Evolutionary conservation across 2,329 filamentous ascomycete species (phyloP), one percentile per base, ranked within the genome.

Genomic region (Fusarium algeriense): DNA sequence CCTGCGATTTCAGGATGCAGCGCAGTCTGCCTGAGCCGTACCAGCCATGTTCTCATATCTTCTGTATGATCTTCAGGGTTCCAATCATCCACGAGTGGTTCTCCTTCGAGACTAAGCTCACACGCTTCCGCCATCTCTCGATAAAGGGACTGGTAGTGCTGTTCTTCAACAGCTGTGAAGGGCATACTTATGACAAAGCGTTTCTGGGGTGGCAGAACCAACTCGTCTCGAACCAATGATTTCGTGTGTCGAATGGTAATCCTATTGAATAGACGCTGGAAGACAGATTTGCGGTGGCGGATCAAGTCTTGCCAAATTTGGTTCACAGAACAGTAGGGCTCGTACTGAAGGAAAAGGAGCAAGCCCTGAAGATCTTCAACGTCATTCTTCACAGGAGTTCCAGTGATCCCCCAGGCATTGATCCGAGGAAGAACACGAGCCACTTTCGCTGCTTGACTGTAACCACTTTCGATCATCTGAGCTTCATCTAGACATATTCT

Each of bases 361-460:
- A 98, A 84, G 0, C 95, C 95, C 71, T 91, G 90, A 11, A 98
- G 84, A 79, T 98, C 95, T 75, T 83, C 81, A 35, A 95, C 87
- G 68, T 94, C 88, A 71, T 94, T 93, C 71, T 93, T 92, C 40
- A 98, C 87, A 0, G 96, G 96, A 1, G 96, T 99, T 44, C 80
- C 96, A 0, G 94, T 95, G 43, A 99, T 90, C 17, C 92, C 94
- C 96, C 96, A 98, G 4, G 94, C 91, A 81, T 97, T 95, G 70
- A 93, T 82, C 32, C 96, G 88, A 46, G 95, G 94, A 67, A 99
- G 91, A 30, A 92, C 84, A 43, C 90, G 89, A 38, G 94, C 94
- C 17, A 98, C 90, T 49, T 87, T 89, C 2, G 96, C 95, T 32
- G 95, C 93, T 73, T 93, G 91, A 74, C 90, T 95, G 7, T 97